A percentile compares a stretch with the other conserved stretches of the same genome.
Conservation (phyloP, 2,329 filamentous ascomycete genomes). For the Alternaria sp. region DNA sequence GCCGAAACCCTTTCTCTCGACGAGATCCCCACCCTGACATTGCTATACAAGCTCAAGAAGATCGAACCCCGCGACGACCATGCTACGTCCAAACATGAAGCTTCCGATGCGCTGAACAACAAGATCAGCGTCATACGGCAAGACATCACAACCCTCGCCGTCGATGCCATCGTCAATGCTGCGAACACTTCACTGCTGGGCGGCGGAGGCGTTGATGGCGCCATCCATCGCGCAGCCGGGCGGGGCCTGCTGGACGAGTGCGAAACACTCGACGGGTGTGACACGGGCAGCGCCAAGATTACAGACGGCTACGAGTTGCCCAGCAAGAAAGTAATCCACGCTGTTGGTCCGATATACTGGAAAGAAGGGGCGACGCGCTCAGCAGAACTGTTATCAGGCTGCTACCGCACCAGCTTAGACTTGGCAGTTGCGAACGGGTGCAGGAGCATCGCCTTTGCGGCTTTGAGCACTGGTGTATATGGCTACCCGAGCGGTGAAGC, state of each 20-base stretch:
- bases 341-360: constrained; percentile 84
- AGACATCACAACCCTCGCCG: constrained; percentile 81
- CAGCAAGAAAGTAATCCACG: constrained; percentile 82
- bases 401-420: constrained; percentile 76
- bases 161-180: constrained; percentile 92
- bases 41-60: constrained; percentile 69
- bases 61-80: constrained; percentile 49
- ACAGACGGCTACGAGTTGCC: constrained; percentile 80
- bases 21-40: constrained; percentile 69
- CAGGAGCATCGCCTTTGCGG: constrained; percentile 80
- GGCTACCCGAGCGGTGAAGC: constrained; percentile 81
- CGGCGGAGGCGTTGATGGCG: constrained; percentile 80
- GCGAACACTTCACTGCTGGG: constrained; percentile 81
- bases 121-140: constrained; percentile 74
- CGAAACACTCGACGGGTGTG: constrained; percentile 72
- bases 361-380: constrained; percentile 47
- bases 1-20: constrained; percentile 48
- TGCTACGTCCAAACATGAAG: constrained; percentile 16
- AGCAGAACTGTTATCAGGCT: constrained; percentile 60
- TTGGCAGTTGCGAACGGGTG: constrained; percentile 74
- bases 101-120: constrained; percentile 62
- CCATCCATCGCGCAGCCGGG: constrained; percentile 87
- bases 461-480: constrained; percentile 88
- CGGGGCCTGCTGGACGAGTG: constrained; percentile 74
- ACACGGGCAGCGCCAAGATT: constrained; percentile 82